phyloP scores from a whole-genome alignment of 2,329 filamentous ascomycete genomes.

The Leptographium flavum region DNA sequence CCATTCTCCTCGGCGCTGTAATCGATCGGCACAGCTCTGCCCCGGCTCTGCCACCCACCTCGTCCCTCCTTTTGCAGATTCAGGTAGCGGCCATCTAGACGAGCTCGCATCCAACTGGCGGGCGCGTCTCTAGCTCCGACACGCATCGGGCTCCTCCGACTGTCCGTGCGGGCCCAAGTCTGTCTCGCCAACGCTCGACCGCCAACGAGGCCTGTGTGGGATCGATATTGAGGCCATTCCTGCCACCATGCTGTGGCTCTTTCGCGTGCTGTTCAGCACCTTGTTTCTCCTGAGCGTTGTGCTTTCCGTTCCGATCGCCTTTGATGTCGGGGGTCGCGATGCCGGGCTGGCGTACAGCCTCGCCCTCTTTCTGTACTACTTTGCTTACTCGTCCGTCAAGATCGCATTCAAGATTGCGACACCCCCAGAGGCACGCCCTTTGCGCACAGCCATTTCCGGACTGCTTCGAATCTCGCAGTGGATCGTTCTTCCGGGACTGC shows the following conservation, averaged over 20 bases:
- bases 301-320: slow-evolving; percentile 89
- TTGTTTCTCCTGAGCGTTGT: slow-evolving; percentile 85
- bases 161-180: background rate
- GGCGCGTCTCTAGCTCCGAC: no score
- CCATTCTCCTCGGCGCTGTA: background rate
- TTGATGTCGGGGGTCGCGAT: slow-evolving; percentile 92
- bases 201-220: no score
- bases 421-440: slow-evolving; percentile 63
- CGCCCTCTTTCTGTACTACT: slow-evolving; percentile 78
- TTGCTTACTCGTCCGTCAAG: slow-evolving; percentile 69
- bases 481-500: slow-evolving; percentile 67
- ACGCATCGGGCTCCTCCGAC: background rate
- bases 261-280: slow-evolving; percentile 64
- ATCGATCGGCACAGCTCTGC: background rate
- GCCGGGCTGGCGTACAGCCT: slow-evolving; percentile 91
- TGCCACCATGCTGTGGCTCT: slow-evolving; percentile 60
- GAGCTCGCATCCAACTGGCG: background rate
- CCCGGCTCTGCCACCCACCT: background rate
- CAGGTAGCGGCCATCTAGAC: background rate
- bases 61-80: background rate
- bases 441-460: slow-evolving; percentile 57
- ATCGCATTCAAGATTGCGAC: slow-evolving; percentile 30
- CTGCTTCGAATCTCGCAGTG: slow-evolving; percentile 67
- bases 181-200: background rate
- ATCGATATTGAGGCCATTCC: background rate